Conservation (phyloP, 495 filamentous ascomycete genomes). For the Rusavskia elegans region DNA sequence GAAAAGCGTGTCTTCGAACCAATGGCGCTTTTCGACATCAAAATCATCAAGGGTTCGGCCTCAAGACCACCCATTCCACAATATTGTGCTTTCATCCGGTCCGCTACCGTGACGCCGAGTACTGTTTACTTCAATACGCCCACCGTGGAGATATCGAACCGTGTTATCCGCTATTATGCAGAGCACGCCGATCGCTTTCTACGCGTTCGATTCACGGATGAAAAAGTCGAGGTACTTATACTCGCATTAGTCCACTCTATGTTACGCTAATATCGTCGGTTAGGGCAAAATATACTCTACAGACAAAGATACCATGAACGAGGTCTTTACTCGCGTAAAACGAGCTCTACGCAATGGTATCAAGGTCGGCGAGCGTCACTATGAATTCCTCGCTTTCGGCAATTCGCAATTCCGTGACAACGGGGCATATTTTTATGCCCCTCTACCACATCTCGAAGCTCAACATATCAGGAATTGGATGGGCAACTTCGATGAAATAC, state of each 20-base stretch:
- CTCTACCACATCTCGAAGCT: slow-evolving; percentile 41
- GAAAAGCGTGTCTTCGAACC: slow-evolving; percentile 50
- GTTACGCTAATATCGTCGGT: slow-evolving; percentile 6
- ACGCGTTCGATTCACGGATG: slow-evolving; percentile 83
- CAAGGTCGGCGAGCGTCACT: slow-evolving; percentile 60
- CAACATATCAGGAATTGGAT: slow-evolving; percentile 76
- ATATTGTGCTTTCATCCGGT: slow-evolving; percentile 60
- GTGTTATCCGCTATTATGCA: slow-evolving; percentile 59
- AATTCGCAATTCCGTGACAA: slow-evolving; percentile 92
- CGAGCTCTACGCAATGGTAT: slow-evolving; percentile 65
- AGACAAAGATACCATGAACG: slow-evolving; percentile 41
- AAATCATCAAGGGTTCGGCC: slow-evolving; percentile 26
- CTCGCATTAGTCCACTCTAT: not conserved
- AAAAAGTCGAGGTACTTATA: slow-evolving; percentile 37
- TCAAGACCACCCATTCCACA: slow-evolving; percentile 40
- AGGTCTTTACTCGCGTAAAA: slow-evolving; percentile 58
- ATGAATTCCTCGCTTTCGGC: slow-evolving; percentile 84
- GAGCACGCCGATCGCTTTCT: slow-evolving; percentile 65
- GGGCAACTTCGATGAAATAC: slow-evolving; percentile 70
- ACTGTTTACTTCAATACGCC: slow-evolving; percentile 66
- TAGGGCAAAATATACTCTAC: slow-evolving; percentile 41
- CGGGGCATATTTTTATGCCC: slow-evolving; percentile 79
- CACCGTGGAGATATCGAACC: slow-evolving; percentile 71
- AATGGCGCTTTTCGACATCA: slow-evolving; percentile 52
- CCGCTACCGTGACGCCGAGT: slow-evolving; percentile 68